Conservation (phyloP, 169 alveolate genomes). For the Plasmodium ovale region DNA sequence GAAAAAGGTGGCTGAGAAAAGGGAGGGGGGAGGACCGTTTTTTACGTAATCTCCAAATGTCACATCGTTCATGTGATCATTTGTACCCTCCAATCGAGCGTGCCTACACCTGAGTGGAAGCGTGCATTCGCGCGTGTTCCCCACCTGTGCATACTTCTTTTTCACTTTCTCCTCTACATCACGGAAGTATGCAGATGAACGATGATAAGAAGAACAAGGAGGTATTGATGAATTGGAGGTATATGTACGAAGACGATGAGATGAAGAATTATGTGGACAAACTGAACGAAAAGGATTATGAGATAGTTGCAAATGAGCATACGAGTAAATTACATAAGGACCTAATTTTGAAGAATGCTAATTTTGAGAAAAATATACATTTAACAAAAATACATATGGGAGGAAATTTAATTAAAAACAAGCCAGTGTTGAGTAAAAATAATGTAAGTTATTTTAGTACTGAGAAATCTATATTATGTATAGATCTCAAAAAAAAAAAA, state of each 20-base stretch:
- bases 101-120: too few relatives aligned
- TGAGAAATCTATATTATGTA: conserved; percentile 18
- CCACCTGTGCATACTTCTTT: too few relatives aligned
- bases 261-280: neutral
- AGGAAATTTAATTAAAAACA: conserved; percentile 44
- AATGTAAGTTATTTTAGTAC: conserved; percentile 17
- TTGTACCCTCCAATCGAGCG: too few relatives aligned
- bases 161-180: too few relatives aligned
- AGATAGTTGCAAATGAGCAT: conserved; percentile 27
- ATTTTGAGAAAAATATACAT: conserved; percentile 11
- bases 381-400: conserved; percentile 4
- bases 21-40: too few relatives aligned
- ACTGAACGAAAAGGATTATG: conserved; percentile 13
- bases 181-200: too few relatives aligned
- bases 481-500: conserved; percentile 47
- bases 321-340: conserved; percentile 23
- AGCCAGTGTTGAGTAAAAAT: conserved; percentile 13
- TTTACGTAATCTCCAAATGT: too few relatives aligned
- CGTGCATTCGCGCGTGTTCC: too few relatives aligned
- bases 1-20: too few relatives aligned
- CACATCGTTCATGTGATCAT: too few relatives aligned
- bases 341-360: conserved; percentile 15
- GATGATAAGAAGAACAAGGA: too few relatives aligned
- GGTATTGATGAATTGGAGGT: too few relatives aligned
- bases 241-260: neutral